These are phyloP conservation scores for Colletotrichum sp. DNA, from an alignment of 2,329 filamentous ascomycete species.

Conservation along the genomic window DNA sequence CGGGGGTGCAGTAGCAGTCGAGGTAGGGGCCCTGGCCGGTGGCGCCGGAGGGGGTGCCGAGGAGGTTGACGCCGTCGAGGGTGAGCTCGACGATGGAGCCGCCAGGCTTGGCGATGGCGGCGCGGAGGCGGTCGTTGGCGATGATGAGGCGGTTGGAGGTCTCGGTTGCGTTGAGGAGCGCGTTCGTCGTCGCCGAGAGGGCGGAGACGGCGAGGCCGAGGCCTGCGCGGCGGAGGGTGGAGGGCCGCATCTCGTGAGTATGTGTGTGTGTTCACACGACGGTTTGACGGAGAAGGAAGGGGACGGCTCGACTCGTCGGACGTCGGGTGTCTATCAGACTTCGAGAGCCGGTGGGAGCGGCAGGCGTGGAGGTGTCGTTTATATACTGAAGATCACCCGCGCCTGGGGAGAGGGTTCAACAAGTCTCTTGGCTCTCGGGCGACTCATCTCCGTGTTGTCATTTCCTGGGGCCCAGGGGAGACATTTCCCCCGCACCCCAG, in stretches of 20 bases:
- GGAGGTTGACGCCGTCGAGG: conserved; percentile 46
- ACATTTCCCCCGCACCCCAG: background rate
- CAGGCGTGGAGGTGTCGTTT: background rate
- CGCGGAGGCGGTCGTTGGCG: conserved; percentile 42
- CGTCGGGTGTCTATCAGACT: background rate
- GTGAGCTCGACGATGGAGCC: conserved; percentile 40
- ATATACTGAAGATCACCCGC: background rate
- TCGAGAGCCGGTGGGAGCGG: background rate
- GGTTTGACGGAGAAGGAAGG: background rate
- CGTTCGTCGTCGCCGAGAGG: conserved; percentile 18
- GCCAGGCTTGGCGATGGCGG: conserved; percentile 39
- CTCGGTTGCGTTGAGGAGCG: conserved; percentile 36
- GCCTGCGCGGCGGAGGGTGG: background rate
- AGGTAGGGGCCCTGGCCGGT: conserved; percentile 59
- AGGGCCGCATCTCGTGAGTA: background rate
- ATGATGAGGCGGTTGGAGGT: conserved; percentile 37
- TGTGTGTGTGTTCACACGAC: background rate
- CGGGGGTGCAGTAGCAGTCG: conserved; percentile 64
- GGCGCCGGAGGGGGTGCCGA: conserved; percentile 47
- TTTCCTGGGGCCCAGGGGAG: background rate
- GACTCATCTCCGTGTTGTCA: conserved; percentile 4
- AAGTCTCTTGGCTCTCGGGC: background rate
- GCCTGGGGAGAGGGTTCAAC: background rate
- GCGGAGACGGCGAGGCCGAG: background rate
- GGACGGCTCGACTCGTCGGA: background rate